These are phyloP conservation scores for Aspergillus persii DNA, from an alignment of 2,329 filamentous ascomycete species.

Conservation along the genomic window DNA sequence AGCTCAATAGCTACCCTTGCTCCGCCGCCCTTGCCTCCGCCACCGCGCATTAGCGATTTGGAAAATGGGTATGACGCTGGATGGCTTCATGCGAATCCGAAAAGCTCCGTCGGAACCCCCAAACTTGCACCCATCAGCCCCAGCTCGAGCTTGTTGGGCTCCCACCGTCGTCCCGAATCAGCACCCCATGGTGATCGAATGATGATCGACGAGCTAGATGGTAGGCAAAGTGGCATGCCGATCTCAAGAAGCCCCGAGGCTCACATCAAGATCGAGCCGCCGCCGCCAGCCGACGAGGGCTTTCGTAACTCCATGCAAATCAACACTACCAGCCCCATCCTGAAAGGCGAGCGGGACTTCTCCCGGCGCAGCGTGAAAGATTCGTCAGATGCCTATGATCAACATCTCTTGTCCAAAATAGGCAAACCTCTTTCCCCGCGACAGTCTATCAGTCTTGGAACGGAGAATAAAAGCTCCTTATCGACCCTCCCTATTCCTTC, in stretches of 20 bases:
- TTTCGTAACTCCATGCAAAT: constrained; percentile 34
- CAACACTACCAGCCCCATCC: constrained; percentile 31
- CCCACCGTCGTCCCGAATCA: constrained; percentile 38
- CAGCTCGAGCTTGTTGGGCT: constrained; percentile 51
- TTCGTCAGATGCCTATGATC: constrained; percentile 62
- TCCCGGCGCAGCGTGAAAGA: constrained; percentile 57
- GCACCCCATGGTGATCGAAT: constrained; percentile 35
- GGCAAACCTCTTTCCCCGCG: constrained; percentile 58
- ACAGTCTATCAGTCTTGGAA: constrained; percentile 34
- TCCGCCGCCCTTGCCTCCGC: constrained; percentile 66
- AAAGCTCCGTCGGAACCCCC: constrained; percentile 48
- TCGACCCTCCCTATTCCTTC: constrained; percentile 35
- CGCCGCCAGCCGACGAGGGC: constrained; percentile 29
- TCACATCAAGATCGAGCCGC: constrained; percentile 36
- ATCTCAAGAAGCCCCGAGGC: constrained; percentile 33
- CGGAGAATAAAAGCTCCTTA: constrained; percentile 29
- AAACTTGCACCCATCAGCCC: constrained; percentile 48
- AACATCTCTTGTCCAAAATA: constrained; percentile 61
- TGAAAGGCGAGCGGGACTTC: constrained; percentile 60
- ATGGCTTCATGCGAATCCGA: constrained; percentile 62
- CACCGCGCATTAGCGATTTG: constrained; percentile 58
- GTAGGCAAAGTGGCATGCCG: constrained; percentile 28
- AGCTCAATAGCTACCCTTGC: constrained; percentile 46
- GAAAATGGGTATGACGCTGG: constrained; percentile 58
- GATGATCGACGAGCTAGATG: constrained; percentile 36